These are phyloP conservation scores for Aspergillus hancockii DNA, from an alignment of 495 filamentous ascomycete genomes.

Conservation along the genomic window DNA sequence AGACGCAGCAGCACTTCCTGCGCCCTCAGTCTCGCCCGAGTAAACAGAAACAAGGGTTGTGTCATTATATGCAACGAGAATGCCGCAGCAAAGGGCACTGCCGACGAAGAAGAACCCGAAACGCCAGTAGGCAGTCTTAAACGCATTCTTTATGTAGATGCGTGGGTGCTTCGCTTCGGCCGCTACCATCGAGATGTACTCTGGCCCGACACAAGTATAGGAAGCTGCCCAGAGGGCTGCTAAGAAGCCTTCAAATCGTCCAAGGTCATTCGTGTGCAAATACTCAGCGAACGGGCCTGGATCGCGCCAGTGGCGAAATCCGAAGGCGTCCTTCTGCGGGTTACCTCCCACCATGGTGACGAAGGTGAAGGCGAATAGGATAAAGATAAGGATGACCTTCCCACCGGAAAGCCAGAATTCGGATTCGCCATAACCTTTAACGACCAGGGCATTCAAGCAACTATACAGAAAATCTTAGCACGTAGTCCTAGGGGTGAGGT, in stretches of 20 bases:
- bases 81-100: conserved; percentile 65
- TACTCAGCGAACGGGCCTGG: conserved; percentile 43
- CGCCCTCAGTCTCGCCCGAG: conserved; percentile 65
- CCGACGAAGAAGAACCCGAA: conserved; percentile 73
- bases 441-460: conserved; percentile 46
- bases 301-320: conserved; percentile 60
- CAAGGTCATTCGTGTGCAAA: conserved; percentile 57
- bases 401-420: conserved; percentile 68
- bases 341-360: conserved; percentile 73
- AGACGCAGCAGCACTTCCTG: conserved; percentile 56
- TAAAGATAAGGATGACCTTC: conserved; percentile 68
- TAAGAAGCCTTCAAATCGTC: conserved; percentile 72
- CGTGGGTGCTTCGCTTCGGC: conserved; percentile 75
- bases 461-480: conserved; percentile 6
- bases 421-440: conserved; percentile 64
- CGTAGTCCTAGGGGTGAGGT: conserved; percentile 33
- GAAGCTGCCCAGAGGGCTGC: conserved; percentile 57
- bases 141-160: conserved; percentile 51
- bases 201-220: conserved; percentile 54
- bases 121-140: conserved; percentile 71
- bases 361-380: conserved; percentile 41
- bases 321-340: conserved; percentile 65
- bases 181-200: conserved; percentile 78
- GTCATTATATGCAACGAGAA: conserved; percentile 63
- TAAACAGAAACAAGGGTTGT: conserved; percentile 51